Conservation (phyloP, 2,329 filamentous ascomycete species). For the Westerdykella sp. region DNA sequence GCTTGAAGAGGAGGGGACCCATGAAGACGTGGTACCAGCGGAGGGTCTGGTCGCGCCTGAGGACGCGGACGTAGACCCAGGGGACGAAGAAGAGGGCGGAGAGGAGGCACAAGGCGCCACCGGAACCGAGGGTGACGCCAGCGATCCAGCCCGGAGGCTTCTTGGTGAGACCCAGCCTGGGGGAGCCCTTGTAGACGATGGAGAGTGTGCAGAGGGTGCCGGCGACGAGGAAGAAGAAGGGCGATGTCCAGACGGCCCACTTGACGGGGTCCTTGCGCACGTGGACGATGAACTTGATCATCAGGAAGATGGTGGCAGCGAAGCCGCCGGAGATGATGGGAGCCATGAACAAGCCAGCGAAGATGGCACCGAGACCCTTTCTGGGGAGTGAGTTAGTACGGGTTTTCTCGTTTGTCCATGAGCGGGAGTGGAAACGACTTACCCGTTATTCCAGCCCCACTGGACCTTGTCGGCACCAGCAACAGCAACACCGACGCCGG, state of each 20-base stretch:
- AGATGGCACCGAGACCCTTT: conserved; percentile 58
- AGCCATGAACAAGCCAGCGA: conserved; percentile 63
- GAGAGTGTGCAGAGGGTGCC: conserved; percentile 68
- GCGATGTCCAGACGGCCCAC: conserved; percentile 67
- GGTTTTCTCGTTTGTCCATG: background rate
- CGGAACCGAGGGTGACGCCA: conserved; percentile 59
- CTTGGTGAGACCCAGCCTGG: conserved; percentile 58
- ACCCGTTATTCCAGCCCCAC: conserved; percentile 57
- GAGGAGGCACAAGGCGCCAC: conserved; percentile 53
- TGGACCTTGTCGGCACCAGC: conserved; percentile 51
- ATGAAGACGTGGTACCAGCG: conserved; percentile 57
- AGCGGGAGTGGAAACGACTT: background rate
- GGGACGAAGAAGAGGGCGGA: conserved; percentile 68
- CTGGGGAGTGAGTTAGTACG: background rate
- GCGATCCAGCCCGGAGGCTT: conserved; percentile 64
- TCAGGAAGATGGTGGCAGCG: conserved; percentile 61
- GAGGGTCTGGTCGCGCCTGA: conserved; percentile 62
- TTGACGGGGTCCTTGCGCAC: conserved; percentile 63
- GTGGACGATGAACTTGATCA: conserved; percentile 67
- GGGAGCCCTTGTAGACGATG: conserved; percentile 76
- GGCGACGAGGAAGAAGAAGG: conserved; percentile 72
- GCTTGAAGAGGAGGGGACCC: conserved; percentile 54
- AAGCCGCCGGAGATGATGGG: conserved; percentile 61
- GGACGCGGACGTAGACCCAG: conserved; percentile 58
- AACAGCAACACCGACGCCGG: conserved; percentile 47